Base-by-base conservation (phyloP, 2,329 filamentous ascomycete genomes). In the Diaporthe vexans region DNA sequence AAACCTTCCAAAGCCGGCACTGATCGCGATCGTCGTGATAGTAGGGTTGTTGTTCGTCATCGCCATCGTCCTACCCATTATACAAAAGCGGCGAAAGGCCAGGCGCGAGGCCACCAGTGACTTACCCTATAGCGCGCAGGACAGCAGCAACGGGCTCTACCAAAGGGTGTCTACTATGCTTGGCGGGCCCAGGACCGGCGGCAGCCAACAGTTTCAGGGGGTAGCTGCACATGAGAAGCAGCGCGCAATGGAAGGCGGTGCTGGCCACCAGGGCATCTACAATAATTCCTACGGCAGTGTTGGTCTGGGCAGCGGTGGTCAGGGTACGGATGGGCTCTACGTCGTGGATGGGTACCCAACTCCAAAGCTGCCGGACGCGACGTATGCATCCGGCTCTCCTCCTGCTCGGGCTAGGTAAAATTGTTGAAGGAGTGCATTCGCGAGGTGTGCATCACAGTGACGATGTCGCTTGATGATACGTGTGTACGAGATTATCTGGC, bases 41-140 rank as follows among this genome's bases (percentile, higher is more conserved):
- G 43, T 52, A 15, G 69, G 33, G 11, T 43, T 51, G 6, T n/a
- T 51, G 24, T 43, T 71, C 56, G 33, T 71, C 29, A 17, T 48
- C 40, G 43, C 29, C 29, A 29, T 71, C 26, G 2, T 61, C 40
- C 1, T n/a, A 29, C 29, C n/a, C 10, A 51, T 46, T 33, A 33
- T 71, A 10, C 26, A 52, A 1, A 63, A 24, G 33, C 51, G 58
- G 19, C 29, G 33, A 7, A 67, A 52, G 63, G 33, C 69, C 33
- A 72, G 51, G 10, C 24, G 4, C 51, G 56, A 7, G 65, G 65
- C 24, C 21, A 40, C 57, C 17, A 52, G 21, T 10, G 33, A 37
- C 26, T 46, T n/a, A 0, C 29, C 58, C 6, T 73, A 69, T 26
- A 74, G 73, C 26, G 46, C 35, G 37, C 37, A 40, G 9, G 54